Evolutionary conservation across 192 early-diverging fungal species (phyloP).

Genomic region (Jimgerdemannia flammicorona): DNA sequence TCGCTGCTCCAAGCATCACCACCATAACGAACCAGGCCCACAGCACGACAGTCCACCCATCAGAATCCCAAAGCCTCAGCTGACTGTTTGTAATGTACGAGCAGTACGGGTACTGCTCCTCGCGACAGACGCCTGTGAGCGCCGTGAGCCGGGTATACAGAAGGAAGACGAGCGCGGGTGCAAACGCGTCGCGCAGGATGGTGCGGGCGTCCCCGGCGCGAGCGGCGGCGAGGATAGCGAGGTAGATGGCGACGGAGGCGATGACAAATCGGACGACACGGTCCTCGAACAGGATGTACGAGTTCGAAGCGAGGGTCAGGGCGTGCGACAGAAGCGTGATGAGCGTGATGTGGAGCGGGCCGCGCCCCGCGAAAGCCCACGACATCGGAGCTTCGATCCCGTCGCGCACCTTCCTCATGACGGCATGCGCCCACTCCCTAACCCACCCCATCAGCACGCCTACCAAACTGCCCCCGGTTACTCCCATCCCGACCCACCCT

Average conservation of each 20-base stretch:
- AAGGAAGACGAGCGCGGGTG: conserved; percentile 27
- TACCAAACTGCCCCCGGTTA: not conserved
- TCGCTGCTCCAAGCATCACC: conserved; percentile 1
- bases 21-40: conserved; percentile 12
- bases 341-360: conserved; percentile 1
- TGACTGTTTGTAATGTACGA: conserved; percentile 28
- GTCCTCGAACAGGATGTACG: conserved; percentile 89
- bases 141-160: conserved; percentile 57
- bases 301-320: conserved; percentile 79
- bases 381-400: not conserved
- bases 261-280: conserved; percentile 60
- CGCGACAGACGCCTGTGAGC: conserved; percentile 70
- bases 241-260: conserved; percentile 31
- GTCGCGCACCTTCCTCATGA: conserved; percentile 5
- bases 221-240: not conserved
- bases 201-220: not conserved
- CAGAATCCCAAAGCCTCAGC: conserved; percentile 45
- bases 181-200: not conserved
- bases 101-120: conserved; percentile 83
- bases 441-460: not conserved
- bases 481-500: conserved; percentile 9
- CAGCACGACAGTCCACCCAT: conserved; percentile 15
- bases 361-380: not conserved
- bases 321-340: conserved; percentile 44
- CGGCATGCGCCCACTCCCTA: not conserved